Base-by-base conservation (phyloP, 2,329 filamentous ascomycete species). In the Pseudogymnoascus sp. region DNA sequence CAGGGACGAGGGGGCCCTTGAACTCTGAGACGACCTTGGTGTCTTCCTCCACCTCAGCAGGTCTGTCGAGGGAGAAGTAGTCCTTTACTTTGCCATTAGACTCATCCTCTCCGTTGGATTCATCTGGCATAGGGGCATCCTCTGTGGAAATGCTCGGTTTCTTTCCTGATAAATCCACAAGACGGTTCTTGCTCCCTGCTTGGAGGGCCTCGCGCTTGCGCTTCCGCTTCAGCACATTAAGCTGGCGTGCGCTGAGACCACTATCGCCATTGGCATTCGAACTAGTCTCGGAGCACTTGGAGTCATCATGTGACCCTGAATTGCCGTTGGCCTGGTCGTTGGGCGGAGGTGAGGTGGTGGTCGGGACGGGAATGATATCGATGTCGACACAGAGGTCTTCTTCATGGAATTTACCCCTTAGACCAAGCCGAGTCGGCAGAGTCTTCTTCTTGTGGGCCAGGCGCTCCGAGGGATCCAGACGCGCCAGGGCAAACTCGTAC, bases 151-250 rank as follows among this genome's bases (percentile, higher is more conserved):
- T 66, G 2, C 69, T 71, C 8, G 66, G 60, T 12, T 70, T 82
- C 41, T 85, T 81, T 58, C 89, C 82, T 0, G 91, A 90, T 60
- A 99, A 80, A 73, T 99, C 94, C 52, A 96, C 92, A 58, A 96
- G 89, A 0, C 90, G 87, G 61, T 91, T 88, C 73, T 97, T 97
- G 67, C 89, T 93, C 63, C 92, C 91, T 60, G 93, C 91, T 70
- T 91, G 88, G 74, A 94, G 91, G 3, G 92, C 87, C 69, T 95
- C 91, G 69, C 89, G 86, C 76, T 97, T 99, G 45, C 92, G 86
- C 73, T 97, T 97, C 45, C 94, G 85, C 75, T 97, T 97, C 8
- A 99, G 78, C 60, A 94, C 91, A 71, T 99, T 99, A 19, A 97
- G 84, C 71, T 99, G 94, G 42, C 94, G 86, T 64, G 94, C 93